Evolutionary conservation across 1,284 basidiomycete genomes (phyloP).

Genomic region (Fomes fomentarius): DNA sequence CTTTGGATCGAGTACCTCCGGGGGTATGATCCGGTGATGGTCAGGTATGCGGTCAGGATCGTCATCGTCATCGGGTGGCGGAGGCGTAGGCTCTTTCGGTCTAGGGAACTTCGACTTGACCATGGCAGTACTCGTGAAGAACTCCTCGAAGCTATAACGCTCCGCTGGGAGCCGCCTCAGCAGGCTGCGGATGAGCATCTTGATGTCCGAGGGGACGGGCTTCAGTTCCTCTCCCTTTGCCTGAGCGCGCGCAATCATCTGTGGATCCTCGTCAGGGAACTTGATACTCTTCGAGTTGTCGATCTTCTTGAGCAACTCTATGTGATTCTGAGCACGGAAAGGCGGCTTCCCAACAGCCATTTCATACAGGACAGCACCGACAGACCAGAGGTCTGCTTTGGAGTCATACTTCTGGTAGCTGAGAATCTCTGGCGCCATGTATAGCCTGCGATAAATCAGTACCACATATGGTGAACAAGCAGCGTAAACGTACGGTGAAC

Average conservation of each 20-base stretch:
- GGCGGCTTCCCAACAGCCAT: conserved; percentile 94
- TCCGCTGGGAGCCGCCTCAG: conserved; percentile 87
- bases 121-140: conserved; percentile 85
- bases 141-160: conserved; percentile 90
- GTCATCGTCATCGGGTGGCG: conserved; percentile 34
- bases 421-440: conserved; percentile 99
- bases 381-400: conserved; percentile 97
- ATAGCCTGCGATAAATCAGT: conserved; percentile 58
- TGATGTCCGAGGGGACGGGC: conserved; percentile 83
- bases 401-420: conserved; percentile 98
- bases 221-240: conserved; percentile 48
- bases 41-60: conserved; percentile 52
- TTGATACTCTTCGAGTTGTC: conserved; percentile 85
- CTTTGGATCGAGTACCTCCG: conserved; percentile 75
- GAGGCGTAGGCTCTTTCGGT: conserved; percentile 33
- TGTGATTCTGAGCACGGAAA: conserved; percentile 94
- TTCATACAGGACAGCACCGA: conserved; percentile 96
- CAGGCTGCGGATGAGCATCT: conserved; percentile 83
- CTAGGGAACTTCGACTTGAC: conserved; percentile 77
- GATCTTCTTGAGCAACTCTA: conserved; percentile 94
- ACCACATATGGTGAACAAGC: neutral
- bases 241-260: conserved; percentile 33
- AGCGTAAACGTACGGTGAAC: conserved; percentile 76
- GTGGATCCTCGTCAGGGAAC: conserved; percentile 88
- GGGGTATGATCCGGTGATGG: conserved; percentile 68